Conservation (phyloP, 2,329 filamentous ascomycete genomes). For the Sporothrix variecibatus region DNA sequence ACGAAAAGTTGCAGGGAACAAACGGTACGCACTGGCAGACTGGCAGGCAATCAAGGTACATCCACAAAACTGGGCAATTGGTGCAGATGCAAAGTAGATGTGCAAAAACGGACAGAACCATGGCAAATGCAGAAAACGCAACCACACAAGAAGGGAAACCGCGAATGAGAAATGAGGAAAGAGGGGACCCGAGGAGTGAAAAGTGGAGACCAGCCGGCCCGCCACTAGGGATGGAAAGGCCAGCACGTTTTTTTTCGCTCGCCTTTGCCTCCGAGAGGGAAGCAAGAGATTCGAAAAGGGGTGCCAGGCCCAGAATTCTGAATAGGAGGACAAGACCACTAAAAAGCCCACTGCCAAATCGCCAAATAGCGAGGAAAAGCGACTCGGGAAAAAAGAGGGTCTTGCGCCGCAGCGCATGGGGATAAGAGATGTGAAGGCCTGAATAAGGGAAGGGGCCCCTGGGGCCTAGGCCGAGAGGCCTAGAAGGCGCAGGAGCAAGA, state of each 20-base stretch:
- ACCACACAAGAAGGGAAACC: not conserved
- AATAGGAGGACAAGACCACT: not conserved
- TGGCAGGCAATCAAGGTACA: too few species aligned
- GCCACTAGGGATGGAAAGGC: constrained; percentile 32
- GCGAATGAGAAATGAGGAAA: not conserved
- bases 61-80: not conserved
- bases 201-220: constrained; percentile 25
- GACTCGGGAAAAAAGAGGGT: constrained; percentile 18
- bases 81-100: not conserved
- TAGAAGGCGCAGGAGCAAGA: not conserved
- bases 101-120: not conserved
- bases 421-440: not conserved
- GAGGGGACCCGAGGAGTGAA: constrained; percentile 12
- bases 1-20: not conserved
- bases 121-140: not conserved
- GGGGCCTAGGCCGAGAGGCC: not conserved
- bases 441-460: constrained; percentile 2
- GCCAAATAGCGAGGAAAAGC: not conserved
- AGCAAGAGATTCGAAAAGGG: constrained; percentile 19
- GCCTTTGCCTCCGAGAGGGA: not conserved
- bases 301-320: not conserved
- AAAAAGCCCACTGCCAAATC: not conserved
- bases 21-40: too few species aligned
- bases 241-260: constrained; percentile 31
- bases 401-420: constrained; percentile 11